Evolutionary conservation across 306 rosid species (phyloP), one percentile per base, ranked within the genome.

Genomic region (Cicer arietinum): DNA sequence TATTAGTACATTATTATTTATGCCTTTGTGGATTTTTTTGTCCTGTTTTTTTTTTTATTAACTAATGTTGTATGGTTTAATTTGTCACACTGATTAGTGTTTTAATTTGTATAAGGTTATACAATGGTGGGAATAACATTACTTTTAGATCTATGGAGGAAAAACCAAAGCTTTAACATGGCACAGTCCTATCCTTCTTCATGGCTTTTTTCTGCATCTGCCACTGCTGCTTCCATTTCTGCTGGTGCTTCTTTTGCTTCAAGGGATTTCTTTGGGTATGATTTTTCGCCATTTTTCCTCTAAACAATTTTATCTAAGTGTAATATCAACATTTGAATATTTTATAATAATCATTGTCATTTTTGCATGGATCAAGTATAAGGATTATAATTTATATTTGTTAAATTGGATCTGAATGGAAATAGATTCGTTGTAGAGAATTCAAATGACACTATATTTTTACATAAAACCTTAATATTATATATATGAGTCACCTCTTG

Each of bases 41-140:
- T 25, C 35, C 35, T 25, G 35, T 2, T 3, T 25, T 58, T 3
- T 25, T 58, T 41, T 41, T 11, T 0, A 44, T 7, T 68, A 3
- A 65, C 42, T n/a, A 48, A 56, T 50, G 10, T 59, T 43, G 61
- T 16, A 42, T 35, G 2, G 7, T 56, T 44, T 54, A 6, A 50
- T 50, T 10, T 57, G 9, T 59, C 7, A 54, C 25, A 70, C 8
- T 79, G 39, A 80, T 67, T 9, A 8, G 18, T 18, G 35, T 20
- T 20, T 54, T 54, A 50, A 73, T 16, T 41, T 63, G 63, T 63
- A 22, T 22, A 65, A 74, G 78, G 80, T 60, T 37, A 25, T 61
- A 58, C 77, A 73, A 94, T 94, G 99, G 90, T 84, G 78, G 99
- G 97, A 79, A 73, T 94, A 78, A 82, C 93, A 63, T 39, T 88